Base-by-base conservation (phyloP, 225 moss, liverwort and hornwort species). In the Straminergon stramineum region DNA sequence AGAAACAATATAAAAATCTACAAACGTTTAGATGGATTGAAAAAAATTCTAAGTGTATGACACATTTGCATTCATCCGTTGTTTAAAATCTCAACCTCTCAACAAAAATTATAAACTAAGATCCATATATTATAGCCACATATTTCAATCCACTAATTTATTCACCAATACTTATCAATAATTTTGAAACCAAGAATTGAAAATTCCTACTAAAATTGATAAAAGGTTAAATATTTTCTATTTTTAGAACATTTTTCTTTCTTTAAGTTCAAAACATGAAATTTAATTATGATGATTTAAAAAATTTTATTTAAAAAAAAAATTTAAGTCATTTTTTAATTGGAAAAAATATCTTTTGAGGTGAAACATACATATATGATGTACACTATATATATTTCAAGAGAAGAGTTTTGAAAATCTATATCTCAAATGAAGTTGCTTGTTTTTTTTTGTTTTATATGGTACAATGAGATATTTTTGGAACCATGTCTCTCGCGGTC, bases 31-130 rank as follows among this genome's bases (percentile, higher is more conserved):
- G 19, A 76, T 52, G 24, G 24, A 9, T 53, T 3, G 15, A 8
- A 7, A 19, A 53, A 34, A 34, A 34, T 4, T 21, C 1, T 20
- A 7, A 13, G 8, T 23, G 5, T 77, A 37, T 56, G 6, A n/a
- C 1, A 10, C 37, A 2, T 3, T 37, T 56, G 10, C 5, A 37
- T 55, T 24, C 20, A 55, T 15, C 0, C 2, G 0, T 11, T 18
- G 18, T 55, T 78, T 55, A 23, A 55, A 77, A 78, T 37, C 2
- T 55, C 2, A 51, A 78, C 23, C 55, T 55, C 2, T 35, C 9
- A 35, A 22, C 1, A 23, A 4, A 56, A 24, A 10, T 10, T 73
- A 28, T 45, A 45, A 45, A 6, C 6, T 74, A 45, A 45, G 14
- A 11, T 4, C 16, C 1, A 37, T 26, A 16, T 35, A 10, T 78